Evolutionary conservation across 768 basidiomycete species (phyloP).

Genomic region (Pisolithus tinctorius): DNA sequence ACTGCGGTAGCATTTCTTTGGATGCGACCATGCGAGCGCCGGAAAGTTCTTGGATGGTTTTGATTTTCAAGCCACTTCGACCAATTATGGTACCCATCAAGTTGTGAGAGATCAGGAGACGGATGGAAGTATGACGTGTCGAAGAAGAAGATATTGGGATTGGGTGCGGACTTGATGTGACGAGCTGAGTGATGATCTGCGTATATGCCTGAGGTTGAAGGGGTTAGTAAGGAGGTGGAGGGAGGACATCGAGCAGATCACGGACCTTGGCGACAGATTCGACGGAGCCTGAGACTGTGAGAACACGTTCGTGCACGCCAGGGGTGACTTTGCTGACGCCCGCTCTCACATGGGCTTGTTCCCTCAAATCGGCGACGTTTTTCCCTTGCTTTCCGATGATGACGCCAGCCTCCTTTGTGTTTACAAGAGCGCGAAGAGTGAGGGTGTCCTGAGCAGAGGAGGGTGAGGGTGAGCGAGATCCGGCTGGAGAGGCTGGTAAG

Average conservation of each 20-base stretch:
- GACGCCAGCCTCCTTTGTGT: conserved; percentile 94
- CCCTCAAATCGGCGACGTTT: conserved; percentile 95
- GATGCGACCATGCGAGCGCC: conserved; percentile 98
- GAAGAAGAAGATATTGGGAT: conserved; percentile 30
- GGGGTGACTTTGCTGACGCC: conserved; percentile 98
- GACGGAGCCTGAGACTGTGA: conserved; percentile 88
- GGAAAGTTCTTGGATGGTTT: conserved; percentile 94
- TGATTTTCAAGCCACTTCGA: conserved; percentile 93
- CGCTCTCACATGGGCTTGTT: conserved; percentile 94
- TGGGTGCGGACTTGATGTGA: conserved; percentile 21
- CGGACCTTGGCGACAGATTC: conserved; percentile 86
- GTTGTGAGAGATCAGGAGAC: conserved; percentile 97
- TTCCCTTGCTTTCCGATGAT: conserved; percentile 96
- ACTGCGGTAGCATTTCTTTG: conserved; percentile 99
- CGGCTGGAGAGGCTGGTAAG: conserved; percentile 45
- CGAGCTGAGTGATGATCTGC: conserved; percentile 88
- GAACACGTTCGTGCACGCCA: conserved; percentile 96
- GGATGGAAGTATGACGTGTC: conserved; percentile 74
- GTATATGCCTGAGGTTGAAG: conserved; percentile 68
- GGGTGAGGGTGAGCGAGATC: conserved; percentile 73
- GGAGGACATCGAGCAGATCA: conserved; percentile 12
- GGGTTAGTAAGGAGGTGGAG: background rate
- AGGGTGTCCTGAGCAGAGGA: conserved; percentile 59
- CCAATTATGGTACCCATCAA: conserved; percentile 99
- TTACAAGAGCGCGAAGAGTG: conserved; percentile 91